Base-by-base conservation (phyloP, 441 rosid genomes). In the Syzygium malaccense region DNA sequence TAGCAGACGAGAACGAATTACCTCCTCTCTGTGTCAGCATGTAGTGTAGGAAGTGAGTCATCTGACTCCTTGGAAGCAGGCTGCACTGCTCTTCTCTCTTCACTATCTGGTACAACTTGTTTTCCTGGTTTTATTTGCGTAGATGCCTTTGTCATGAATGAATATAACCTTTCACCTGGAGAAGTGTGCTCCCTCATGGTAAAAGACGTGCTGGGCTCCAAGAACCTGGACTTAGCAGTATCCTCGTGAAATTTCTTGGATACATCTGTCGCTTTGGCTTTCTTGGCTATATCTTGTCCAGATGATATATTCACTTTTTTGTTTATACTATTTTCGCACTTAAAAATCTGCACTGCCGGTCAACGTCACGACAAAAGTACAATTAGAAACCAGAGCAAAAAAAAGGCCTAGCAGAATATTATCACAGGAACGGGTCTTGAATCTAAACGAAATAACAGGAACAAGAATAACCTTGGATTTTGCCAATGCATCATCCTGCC, bases 291-390 rank as follows among this genome's bases (percentile, higher is more conserved):
- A 33, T 89, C 92, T 86, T 89, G 88, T 75, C 90, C 90, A 88
- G 92, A 87, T 64, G 92, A 88, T 71, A 89, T 88, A 88, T 89
- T 90, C 86, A 89, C 92, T 71, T 68, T 90, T 51, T 58, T 19
- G 37, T 86, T 41, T 92, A 93, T 89, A 91, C 99, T 96, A 92
- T 97, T 98, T 92, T 93, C 93, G 91, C 99, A 98, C 51, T 88
- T 88, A 92, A 93, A 96, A 26, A 86, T 94, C 85, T 90, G 91
- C 45, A 93, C 92, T 75, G 92, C 97, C 99, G 97, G 94, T 88
- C 89, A 88, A 89, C 1, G 1, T 41, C 18, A 41, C 1, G 3
- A 37, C 26, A 71, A 71, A 68, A 71, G 25, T 71, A 23, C 23
- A 75, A 75, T 75, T 75, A 75, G 83, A 87, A 86, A 41, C 75